These are phyloP conservation scores for Hippophae rhamnoides DNA, from an alignment of 306 rosid genomes.

Conservation along the genomic window DNA sequence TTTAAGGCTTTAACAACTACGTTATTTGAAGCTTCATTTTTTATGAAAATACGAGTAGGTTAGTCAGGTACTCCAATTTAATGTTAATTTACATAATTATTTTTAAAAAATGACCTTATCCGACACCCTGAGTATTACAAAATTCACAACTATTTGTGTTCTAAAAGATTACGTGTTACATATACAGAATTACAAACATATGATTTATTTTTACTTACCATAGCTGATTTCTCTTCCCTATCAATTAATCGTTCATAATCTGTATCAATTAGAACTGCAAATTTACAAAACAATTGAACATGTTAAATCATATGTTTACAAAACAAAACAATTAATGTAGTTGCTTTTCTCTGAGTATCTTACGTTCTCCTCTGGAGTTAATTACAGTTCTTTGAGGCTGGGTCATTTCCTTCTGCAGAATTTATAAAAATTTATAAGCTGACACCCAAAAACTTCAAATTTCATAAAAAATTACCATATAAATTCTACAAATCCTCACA, in stretches of 20 bases:
- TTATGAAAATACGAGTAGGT: no score
- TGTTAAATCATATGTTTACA: not conserved
- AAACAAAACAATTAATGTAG: not conserved
- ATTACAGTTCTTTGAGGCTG: conserved; percentile 19
- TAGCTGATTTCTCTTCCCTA: conserved; percentile 43
- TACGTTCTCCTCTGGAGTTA: conserved; percentile 46
- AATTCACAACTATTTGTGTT: no score
- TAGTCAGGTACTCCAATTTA: no score
- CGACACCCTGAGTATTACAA: no score
- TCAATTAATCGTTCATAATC: conserved; percentile 43
- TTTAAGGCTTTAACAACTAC: not conserved
- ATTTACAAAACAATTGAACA: not conserved
- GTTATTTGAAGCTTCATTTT: no score
- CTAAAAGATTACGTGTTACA: no score
- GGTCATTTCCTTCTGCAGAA: conserved; percentile 46
- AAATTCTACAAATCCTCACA: conserved; percentile 23
- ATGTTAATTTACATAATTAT: no score
- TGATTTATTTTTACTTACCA: conserved; percentile 27
- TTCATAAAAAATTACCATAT: not conserved
- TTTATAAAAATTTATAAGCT: not conserved
- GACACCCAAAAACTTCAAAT: not conserved
- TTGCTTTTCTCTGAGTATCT: not conserved
- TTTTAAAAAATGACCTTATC: no score
- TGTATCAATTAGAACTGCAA: conserved; percentile 53
- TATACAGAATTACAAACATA: not conserved